These are phyloP conservation scores for Auxenochlorella pyrenoidosa DNA, from an alignment of 139 green algal species.

Conservation along the genomic window DNA sequence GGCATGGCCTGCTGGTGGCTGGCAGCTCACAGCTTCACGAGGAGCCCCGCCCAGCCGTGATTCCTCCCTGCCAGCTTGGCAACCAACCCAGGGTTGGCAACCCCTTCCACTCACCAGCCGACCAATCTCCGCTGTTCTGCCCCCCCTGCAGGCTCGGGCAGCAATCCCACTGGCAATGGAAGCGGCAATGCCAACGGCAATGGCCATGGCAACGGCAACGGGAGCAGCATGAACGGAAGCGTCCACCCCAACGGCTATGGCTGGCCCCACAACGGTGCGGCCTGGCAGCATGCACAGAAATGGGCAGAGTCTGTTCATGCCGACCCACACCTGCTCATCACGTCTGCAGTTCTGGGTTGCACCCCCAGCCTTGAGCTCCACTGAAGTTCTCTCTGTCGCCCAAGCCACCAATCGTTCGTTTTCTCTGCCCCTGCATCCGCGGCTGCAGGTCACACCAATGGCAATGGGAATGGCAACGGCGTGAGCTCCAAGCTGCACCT, in stretches of 20 bases:
- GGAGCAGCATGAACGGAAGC: slow-evolving; percentile 42
- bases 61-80: too few relatives aligned
- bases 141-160: not conserved
- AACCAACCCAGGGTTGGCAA: too few relatives aligned
- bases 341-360: too few relatives aligned
- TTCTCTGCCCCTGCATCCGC: not conserved
- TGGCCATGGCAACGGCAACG: slow-evolving; percentile 38
- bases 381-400: too few relatives aligned
- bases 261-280: not conserved
- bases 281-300: not conserved
- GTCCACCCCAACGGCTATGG: slow-evolving; percentile 23
- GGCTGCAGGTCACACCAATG: slow-evolving; percentile 7
- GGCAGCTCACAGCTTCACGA: too few relatives aligned
- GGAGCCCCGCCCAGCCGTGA: too few relatives aligned
- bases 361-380: too few relatives aligned
- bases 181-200: slow-evolving; percentile 26
- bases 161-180: slow-evolving; percentile 22
- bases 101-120: too few relatives aligned
- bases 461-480: slow-evolving; percentile 37
- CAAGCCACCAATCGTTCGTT: not conserved
- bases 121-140: too few relatives aligned
- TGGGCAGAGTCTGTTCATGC: too few relatives aligned
- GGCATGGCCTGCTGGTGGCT: too few relatives aligned
- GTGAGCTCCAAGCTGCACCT: slow-evolving; percentile 37
- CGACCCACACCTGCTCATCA: too few relatives aligned